Conservation (phyloP, 1,284 basidiomycete species). For the Neotropicomus parvogracilis region DNA sequence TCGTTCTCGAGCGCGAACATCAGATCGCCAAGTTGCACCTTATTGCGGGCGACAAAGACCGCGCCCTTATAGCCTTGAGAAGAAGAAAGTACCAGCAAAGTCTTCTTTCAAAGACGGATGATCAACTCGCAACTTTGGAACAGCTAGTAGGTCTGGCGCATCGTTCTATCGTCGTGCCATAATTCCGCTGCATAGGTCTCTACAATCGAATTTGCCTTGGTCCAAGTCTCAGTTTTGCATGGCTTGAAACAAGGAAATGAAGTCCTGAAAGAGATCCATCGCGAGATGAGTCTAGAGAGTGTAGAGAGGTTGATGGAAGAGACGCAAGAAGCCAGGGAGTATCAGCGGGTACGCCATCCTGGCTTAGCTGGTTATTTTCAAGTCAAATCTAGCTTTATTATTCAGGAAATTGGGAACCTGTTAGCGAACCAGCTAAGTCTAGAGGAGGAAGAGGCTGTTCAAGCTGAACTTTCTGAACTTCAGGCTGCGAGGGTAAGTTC, state of each 20-base stretch:
- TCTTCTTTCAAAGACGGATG: slow-evolving; percentile 84
- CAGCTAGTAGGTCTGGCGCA: slow-evolving; percentile 64
- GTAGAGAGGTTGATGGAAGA: slow-evolving; percentile 94
- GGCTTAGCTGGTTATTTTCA: not conserved
- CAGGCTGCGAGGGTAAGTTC: slow-evolving; percentile 57
- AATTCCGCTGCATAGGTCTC: slow-evolving; percentile 60
- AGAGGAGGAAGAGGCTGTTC: slow-evolving; percentile 93
- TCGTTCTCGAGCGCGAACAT: slow-evolving; percentile 82
- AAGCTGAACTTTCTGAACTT: slow-evolving; percentile 71
- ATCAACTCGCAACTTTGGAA: slow-evolving; percentile 86
- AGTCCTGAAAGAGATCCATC: slow-evolving; percentile 90
- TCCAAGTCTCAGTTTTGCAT: slow-evolving; percentile 90
- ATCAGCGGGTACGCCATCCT: slow-evolving; percentile 69
- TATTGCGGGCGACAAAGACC: slow-evolving; percentile 77
- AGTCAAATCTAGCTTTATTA: slow-evolving; percentile 4
- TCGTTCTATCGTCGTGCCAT: not conserved
- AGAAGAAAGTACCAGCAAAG: slow-evolving; percentile 92
- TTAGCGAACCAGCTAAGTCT: slow-evolving; percentile 76
- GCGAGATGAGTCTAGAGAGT: slow-evolving; percentile 86
- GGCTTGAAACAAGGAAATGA: slow-evolving; percentile 92
- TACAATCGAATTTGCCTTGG: slow-evolving; percentile 93
- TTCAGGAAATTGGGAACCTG: slow-evolving; percentile 88
- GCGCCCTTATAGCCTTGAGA: slow-evolving; percentile 83
- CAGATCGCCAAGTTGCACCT: slow-evolving; percentile 86
- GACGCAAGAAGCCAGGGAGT: slow-evolving; percentile 88